Evolutionary conservation across 441 rosid genomes (phyloP), one percentile per base, ranked within the genome.

Genomic region (Populus hybrid): DNA sequence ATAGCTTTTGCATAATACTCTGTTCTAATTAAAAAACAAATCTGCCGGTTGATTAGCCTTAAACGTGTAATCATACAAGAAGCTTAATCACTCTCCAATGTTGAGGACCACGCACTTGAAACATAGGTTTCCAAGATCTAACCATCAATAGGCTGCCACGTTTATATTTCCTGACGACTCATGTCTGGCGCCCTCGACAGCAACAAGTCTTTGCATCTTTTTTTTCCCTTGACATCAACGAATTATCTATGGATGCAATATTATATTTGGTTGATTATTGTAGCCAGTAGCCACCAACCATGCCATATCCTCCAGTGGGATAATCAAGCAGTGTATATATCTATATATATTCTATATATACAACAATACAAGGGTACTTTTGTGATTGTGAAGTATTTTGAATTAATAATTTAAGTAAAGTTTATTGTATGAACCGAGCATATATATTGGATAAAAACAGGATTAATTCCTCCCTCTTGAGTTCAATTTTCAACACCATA

Each of bases 1-100:
- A 29, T 18, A 28, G 36, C 16, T 33, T 29, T 9, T 33, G 3
- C 18, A 23, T 24, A 50, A 71, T 45, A 7, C 21, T 8, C 26
- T 12, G 2, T 16, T 72, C 33, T 72, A 31, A 0, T 7, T 10
- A 64, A 59, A 26, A 31, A 33, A n/a, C n/a, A 45, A 45, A n/a
- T 42, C 21, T 6, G 36, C 7, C 7, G 36, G 6, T 1, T 33
- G 65, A 67, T 28, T 75, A 75, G 65, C 78, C 33, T 6, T 24
- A 67, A 74, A 81, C 87, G 83, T 79, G 83, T 35, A 75, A 9
- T 10, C 61, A 31, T 73, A 12, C 20, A 31, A 69, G 66, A 18
- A 26, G 29, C 12, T 38, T 0, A 18, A n/a, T 11, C 14, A 3
- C 16, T 24, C 40, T n/a, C 10, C 1, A 56, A 71, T 2, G 36